Conservation (phyloP, 371 early-diverging fungal species). For the Apophysomyces ossiformis region DNA sequence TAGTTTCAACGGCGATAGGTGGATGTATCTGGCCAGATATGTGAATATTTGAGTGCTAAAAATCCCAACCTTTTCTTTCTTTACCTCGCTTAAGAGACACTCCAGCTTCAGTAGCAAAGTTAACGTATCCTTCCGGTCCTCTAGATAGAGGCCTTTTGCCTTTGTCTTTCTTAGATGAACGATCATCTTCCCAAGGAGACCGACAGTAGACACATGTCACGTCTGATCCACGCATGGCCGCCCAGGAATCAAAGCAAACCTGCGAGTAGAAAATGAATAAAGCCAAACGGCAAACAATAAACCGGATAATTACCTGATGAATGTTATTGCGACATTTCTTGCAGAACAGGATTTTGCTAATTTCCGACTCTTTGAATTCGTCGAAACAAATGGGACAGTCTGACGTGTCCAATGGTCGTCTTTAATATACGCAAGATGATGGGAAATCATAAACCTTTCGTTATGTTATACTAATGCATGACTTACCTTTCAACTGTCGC, state of each 20-base stretch:
- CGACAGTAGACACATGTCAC: slow-evolving; percentile 49
- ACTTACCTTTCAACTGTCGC: slow-evolving; percentile 12
- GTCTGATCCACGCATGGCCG: slow-evolving; percentile 10
- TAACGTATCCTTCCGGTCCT: slow-evolving; percentile 27
- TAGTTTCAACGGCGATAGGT: not conserved
- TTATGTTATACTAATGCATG: not conserved
- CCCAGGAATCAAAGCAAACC: slow-evolving; percentile 40
- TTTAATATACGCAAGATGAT: slow-evolving; percentile 12
- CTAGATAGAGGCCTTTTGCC: not conserved
- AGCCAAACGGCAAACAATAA: too few relatives aligned
- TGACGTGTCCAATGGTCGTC: slow-evolving; percentile 38
- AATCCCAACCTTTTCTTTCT: not conserved
- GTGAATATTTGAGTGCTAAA: not conserved
- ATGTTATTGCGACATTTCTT: slow-evolving; percentile 42
- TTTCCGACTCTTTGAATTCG: slow-evolving; percentile 30
- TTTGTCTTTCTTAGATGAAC: slow-evolving; percentile 9
- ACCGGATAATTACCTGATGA: slow-evolving; percentile 28
- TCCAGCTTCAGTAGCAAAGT: slow-evolving; percentile 32
- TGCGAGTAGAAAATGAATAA: slow-evolving; percentile 3
- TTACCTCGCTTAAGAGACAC: slow-evolving; percentile 29
- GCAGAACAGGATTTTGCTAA: slow-evolving; percentile 29
- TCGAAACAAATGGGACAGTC: slow-evolving; percentile 53
- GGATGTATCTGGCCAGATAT: not conserved
- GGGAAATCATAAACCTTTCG: not conserved
- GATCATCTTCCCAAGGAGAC: slow-evolving; percentile 24